These are phyloP conservation scores for Tetrapisispora pingtungensis DNA, from an alignment of 805 yeast species.

Conservation along the genomic window DNA sequence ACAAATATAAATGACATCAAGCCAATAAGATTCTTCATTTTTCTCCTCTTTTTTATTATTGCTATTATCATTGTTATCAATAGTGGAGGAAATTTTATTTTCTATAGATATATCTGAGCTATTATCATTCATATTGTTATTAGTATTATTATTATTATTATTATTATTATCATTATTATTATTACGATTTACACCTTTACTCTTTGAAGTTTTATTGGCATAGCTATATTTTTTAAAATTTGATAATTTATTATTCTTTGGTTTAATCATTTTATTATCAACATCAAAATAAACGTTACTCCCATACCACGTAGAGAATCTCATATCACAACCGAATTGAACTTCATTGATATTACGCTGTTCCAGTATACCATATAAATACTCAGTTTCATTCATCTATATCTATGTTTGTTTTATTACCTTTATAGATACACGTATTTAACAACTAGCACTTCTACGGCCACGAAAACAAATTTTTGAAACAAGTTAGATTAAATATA, in stretches of 20 bases:
- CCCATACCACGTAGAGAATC: conserved; percentile 81
- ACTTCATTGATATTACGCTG: conserved; percentile 56
- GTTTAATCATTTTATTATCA: conserved; percentile 1
- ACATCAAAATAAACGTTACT: conserved; percentile 62
- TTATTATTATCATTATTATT: neutral
- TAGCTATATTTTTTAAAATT: neutral
- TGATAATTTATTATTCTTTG: neutral
- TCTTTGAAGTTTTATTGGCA: neutral
- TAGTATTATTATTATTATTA: neutral
- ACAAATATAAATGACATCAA: conserved; percentile 60
- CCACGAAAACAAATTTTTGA: too few species aligned
- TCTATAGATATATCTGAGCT: neutral
- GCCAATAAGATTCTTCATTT: conserved; percentile 34
- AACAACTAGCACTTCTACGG: too few species aligned
- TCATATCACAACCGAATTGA: conserved; percentile 49
- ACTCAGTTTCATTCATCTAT: conserved; percentile 24
- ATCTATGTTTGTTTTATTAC: too few species aligned
- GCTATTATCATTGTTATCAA: neutral
- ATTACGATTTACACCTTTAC: neutral
- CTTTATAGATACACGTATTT: too few species aligned
- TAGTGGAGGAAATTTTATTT: too few species aligned
- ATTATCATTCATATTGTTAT: neutral
- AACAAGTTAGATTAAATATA: too few species aligned
- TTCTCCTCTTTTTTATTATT: neutral
- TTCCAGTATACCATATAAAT: conserved; percentile 49